Evolutionary conservation across 2,329 filamentous ascomycete genomes (phyloP).

Genomic region (Onygenales sp.): DNA sequence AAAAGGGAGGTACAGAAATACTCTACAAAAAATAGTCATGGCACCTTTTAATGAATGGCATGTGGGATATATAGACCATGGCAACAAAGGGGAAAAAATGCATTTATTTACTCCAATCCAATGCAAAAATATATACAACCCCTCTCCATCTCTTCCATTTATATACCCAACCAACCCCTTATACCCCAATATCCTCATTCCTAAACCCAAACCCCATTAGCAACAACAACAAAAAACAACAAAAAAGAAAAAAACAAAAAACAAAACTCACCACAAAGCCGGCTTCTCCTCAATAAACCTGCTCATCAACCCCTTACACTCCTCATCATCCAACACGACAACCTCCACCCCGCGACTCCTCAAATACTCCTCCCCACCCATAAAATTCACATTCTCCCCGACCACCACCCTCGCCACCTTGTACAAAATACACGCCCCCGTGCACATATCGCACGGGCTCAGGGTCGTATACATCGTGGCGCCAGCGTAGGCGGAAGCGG

Average conservation of each 20-base stretch:
- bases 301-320: constrained; percentile 60
- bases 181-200: constrained; percentile 52
- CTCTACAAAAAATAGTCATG: neutral
- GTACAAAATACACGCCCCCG: constrained; percentile 67
- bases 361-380: constrained; percentile 64
- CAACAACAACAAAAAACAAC: constrained; percentile 4
- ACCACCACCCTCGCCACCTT: constrained; percentile 65
- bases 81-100: neutral
- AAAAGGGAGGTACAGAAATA: neutral
- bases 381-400: constrained; percentile 66
- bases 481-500: constrained; percentile 57
- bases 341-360: constrained; percentile 61
- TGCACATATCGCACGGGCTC: constrained; percentile 75
- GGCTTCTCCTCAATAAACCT: constrained; percentile 65
- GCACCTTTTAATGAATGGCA: neutral
- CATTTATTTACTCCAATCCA: neutral
- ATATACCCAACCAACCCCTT: constrained; percentile 15
- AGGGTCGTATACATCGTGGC: constrained; percentile 78
- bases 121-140: neutral
- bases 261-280: constrained; percentile 52
- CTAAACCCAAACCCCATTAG: constrained; percentile 23
- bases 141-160: neutral
- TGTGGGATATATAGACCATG: neutral
- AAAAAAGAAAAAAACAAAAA: constrained; percentile 1
- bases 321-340: constrained; percentile 56